Percentiles rank a stretch among this genome's conserved stretches.
These are phyloP conservation scores for Dactylellina drechsleri DNA, from an alignment of 2,329 filamentous ascomycete genomes.

Conservation along the genomic window DNA sequence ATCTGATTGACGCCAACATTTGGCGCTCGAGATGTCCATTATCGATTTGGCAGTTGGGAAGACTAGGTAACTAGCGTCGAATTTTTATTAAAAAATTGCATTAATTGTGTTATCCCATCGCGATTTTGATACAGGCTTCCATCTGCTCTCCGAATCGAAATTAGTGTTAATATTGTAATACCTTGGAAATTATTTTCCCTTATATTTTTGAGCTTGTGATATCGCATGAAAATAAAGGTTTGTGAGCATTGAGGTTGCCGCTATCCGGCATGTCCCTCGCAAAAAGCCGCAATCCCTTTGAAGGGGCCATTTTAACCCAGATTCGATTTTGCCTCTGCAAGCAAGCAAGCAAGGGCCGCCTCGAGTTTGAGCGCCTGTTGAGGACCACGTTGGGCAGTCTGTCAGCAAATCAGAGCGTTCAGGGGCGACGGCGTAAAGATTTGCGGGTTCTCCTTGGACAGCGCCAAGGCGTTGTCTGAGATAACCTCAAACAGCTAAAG, in stretches of 20 bases:
- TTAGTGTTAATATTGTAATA: neutral
- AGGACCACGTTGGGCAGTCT: conserved; percentile 22
- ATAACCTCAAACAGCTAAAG: conserved; percentile 53
- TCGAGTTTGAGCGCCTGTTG: conserved; percentile 43
- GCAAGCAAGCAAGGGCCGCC: conserved; percentile 20
- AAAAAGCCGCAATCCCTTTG: conserved; percentile 2
- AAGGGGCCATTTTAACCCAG: neutral
- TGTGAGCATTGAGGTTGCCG: neutral
- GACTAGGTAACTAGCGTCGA: conserved; percentile 11
- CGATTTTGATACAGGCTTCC: neutral
- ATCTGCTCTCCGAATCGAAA: neutral
- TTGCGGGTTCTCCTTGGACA: conserved; percentile 7
- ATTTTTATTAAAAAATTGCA: neutral
- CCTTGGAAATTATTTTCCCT: neutral
- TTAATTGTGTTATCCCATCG: neutral
- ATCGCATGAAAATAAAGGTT: neutral
- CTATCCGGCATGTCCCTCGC: neutral
- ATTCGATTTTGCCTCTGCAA: conserved; percentile 22
- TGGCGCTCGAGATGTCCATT: conserved; percentile 34
- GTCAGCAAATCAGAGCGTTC: conserved; percentile 44
- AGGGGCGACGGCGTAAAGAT: conserved; percentile 35
- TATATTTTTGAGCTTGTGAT: neutral
- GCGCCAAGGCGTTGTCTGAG: conserved; percentile 51
- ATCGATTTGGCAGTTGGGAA: conserved; percentile 47
- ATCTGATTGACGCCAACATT: conserved; percentile 36